phyloP scores from a whole-genome alignment of 345 rosid species.

The Salix udensis region DNA sequence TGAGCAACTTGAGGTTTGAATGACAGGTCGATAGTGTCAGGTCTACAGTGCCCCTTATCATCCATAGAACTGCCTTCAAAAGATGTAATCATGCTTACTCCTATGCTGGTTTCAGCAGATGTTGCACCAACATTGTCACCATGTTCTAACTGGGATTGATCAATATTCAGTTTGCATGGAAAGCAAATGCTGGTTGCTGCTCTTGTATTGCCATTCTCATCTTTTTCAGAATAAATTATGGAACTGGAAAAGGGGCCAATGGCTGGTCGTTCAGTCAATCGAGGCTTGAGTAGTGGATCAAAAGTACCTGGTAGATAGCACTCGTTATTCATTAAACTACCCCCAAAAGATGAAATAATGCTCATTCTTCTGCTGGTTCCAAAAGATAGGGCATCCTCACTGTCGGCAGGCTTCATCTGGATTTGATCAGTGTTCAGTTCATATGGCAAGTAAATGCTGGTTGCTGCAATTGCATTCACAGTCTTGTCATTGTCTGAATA shows the following conservation, averaged over 20 bases:
- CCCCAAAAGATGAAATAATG: no score
- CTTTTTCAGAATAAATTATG: background rate
- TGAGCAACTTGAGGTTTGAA: background rate
- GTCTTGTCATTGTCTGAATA: no score
- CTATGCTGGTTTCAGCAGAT: background rate
- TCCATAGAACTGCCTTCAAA: background rate
- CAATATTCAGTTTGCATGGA: background rate
- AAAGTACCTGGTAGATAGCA: no score
- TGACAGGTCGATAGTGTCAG: background rate
- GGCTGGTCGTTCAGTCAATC: no score
- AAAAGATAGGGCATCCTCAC: background rate
- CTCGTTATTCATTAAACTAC: no score
- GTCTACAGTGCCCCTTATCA: background rate
- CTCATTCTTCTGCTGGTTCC: background rate
- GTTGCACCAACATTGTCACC: background rate
- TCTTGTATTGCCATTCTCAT: no score
- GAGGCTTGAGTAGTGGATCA: no score
- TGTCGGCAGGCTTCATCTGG: background rate
- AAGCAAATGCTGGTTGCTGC: background rate
- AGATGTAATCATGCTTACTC: background rate
- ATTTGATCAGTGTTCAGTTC: background rate
- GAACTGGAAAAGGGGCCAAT: no score
- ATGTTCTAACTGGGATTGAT: background rate
- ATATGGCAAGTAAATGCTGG: background rate
- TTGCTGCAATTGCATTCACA: background rate